Evolutionary conservation across 2,329 filamentous ascomycete species (phyloP).

Genomic region (Colletotrichum abscissum): DNA sequence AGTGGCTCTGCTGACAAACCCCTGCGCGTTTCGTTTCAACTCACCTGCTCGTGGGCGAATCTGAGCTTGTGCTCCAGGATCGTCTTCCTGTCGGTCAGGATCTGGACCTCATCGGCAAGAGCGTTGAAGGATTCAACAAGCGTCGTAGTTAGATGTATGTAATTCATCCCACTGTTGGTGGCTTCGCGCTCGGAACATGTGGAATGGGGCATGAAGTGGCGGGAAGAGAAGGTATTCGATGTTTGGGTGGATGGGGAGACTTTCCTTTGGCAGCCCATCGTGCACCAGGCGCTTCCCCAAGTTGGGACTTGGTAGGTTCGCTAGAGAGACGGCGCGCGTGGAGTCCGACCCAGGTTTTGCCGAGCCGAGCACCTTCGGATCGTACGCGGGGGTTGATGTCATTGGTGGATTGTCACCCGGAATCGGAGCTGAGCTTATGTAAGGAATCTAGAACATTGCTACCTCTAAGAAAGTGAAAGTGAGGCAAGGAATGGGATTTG

Average conservation of each 20-base stretch:
- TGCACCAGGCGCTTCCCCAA: constrained; percentile 27
- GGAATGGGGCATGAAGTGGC: constrained; percentile 31
- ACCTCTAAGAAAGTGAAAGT: constrained; percentile 20
- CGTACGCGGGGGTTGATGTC: constrained; percentile 25
- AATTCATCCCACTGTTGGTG: constrained; percentile 52
- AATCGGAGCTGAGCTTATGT: constrained; percentile 26
- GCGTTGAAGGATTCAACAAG: constrained; percentile 73
- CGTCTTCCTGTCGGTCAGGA: constrained; percentile 71
- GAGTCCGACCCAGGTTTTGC: constrained; percentile 32
- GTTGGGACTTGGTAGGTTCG: constrained; percentile 13
- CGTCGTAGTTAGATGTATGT: constrained; percentile 61
- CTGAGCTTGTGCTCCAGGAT: constrained; percentile 75
- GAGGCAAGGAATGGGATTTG: neutral
- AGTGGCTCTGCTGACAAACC: constrained; percentile 34
- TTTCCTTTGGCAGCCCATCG: constrained; percentile 31
- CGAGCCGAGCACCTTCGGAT: constrained; percentile 33
- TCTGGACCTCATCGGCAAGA: constrained; percentile 73
- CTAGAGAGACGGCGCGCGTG: constrained; percentile 3
- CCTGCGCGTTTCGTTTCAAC: constrained; percentile 40
- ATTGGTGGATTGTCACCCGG: constrained; percentile 23
- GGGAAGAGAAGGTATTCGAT: constrained; percentile 20
- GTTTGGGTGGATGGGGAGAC: constrained; percentile 31
- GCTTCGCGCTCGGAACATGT: constrained; percentile 33
- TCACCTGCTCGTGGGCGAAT: constrained; percentile 75
- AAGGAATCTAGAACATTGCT: neutral